These are phyloP conservation scores for Ophiocordyceps sinensis DNA, from an alignment of 2,329 filamentous ascomycete species.

Conservation along the genomic window DNA sequence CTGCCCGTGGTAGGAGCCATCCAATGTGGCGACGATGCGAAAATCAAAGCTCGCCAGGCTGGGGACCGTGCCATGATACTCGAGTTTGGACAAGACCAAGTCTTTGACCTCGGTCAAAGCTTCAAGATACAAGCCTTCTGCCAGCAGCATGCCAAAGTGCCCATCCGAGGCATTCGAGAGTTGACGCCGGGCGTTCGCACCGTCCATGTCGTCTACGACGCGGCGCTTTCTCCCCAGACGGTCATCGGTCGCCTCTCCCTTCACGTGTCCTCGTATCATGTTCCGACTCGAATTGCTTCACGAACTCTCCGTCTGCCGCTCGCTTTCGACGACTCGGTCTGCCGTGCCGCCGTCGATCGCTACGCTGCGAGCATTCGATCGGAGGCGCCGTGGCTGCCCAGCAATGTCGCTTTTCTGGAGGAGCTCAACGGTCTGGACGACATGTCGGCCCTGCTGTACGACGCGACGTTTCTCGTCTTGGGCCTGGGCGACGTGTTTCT, in stretches of 20 bases:
- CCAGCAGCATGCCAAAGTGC: slow-evolving; percentile 11
- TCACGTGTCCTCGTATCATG: slow-evolving; percentile 11
- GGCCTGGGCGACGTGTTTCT: slow-evolving; percentile 25
- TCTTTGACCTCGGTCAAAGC: slow-evolving; percentile 17
- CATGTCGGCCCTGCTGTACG: slow-evolving; percentile 12
- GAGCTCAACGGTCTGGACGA: slow-evolving; percentile 17
- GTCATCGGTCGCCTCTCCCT: slow-evolving; percentile 9
- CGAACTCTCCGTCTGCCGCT: slow-evolving; percentile 20
- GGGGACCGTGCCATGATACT: slow-evolving; percentile 19
- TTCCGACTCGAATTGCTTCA: slow-evolving; percentile 11
- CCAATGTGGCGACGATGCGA: slow-evolving; percentile 6
- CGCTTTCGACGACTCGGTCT: slow-evolving; percentile 22
- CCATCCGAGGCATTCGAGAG: slow-evolving; percentile 15
- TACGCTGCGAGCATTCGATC: slow-evolving; percentile 48
- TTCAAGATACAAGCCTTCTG: slow-evolving; percentile 19
- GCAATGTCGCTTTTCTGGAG: slow-evolving; percentile 41
- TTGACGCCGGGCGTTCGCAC: slow-evolving; percentile 20
- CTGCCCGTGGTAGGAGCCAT: slow-evolving; percentile 1
- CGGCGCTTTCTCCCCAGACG: slow-evolving; percentile 5
- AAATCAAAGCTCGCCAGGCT: slow-evolving; percentile 12
- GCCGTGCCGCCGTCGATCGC: slow-evolving; percentile 36
- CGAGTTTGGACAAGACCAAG: slow-evolving; percentile 14
- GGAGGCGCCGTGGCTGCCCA: slow-evolving; percentile 46
- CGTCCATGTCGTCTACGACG: slow-evolving; percentile 16
- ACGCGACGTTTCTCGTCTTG: slow-evolving; percentile 20